A percentile compares a stretch with the other conserved stretches of the same genome.
These are phyloP conservation scores for Neocatenulostroma microsporum DNA, from an alignment of 2,329 filamentous ascomycete species.

Conservation along the genomic window DNA sequence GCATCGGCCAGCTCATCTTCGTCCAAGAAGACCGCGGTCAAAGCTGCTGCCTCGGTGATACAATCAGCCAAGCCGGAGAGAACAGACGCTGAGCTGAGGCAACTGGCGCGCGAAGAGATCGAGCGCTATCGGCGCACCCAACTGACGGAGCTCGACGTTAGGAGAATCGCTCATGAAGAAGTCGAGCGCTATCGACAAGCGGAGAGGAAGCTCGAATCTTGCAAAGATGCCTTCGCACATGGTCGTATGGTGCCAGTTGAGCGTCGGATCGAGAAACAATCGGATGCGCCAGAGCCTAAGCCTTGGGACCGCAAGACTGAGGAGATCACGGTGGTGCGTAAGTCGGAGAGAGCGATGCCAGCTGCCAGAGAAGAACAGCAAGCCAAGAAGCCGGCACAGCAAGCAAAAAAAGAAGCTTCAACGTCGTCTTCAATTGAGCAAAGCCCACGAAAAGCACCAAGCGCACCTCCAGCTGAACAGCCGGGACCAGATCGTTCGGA, in stretches of 20 bases:
- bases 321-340: background rate
- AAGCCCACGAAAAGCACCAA: too few relatives aligned
- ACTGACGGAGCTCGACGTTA: conserved; percentile 19
- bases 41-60: too few relatives aligned
- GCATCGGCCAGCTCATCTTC: too few relatives aligned
- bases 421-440: conserved; percentile 2
- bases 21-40: too few relatives aligned
- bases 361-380: background rate
- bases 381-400: background rate
- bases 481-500: background rate
- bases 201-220: conserved; percentile 27
- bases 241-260: conserved; percentile 22
- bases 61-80: too few relatives aligned
- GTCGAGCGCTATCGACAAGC: conserved; percentile 26
- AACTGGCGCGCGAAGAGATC: background rate
- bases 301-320: conserved; percentile 5
- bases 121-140: background rate
- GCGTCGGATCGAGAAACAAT: conserved; percentile 18
- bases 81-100: too few relatives aligned
- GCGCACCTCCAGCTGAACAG: too few relatives aligned
- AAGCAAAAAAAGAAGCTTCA: background rate
- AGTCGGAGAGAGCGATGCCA: background rate
- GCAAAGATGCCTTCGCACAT: conserved; percentile 25
- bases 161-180: conserved; percentile 28
- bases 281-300: conserved; percentile 9